These are phyloP conservation scores for Kalanchoe fedtschenkoi DNA, from an alignment of 164 flowering plant genomes.

Conservation along the genomic window DNA sequence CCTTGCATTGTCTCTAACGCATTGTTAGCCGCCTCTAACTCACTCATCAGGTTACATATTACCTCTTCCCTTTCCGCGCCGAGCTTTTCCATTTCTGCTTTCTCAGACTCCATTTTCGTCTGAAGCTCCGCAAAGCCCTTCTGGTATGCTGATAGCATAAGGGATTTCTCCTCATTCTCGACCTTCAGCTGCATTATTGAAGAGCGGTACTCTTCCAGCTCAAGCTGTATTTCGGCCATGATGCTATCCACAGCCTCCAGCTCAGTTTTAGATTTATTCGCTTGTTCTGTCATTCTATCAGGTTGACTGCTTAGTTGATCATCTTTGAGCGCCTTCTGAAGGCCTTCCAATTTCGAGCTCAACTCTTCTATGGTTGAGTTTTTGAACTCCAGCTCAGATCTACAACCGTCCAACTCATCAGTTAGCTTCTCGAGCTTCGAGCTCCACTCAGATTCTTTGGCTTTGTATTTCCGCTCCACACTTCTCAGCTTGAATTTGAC, in stretches of 20 bases:
- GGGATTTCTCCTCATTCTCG: slow-evolving; percentile 36
- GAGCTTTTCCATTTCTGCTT: slow-evolving; percentile 9
- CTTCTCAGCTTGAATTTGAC: slow-evolving; percentile 22
- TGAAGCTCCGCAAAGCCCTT: slow-evolving; percentile 17
- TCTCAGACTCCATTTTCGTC: slow-evolving; percentile 24
- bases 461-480: slow-evolving; percentile 23
- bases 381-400: slow-evolving; percentile 16
- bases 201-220: slow-evolving; percentile 27
- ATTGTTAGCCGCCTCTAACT: slow-evolving; percentile 29
- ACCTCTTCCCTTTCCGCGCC: slow-evolving; percentile 15
- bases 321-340: slow-evolving; percentile 17
- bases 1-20: slow-evolving; percentile 18
- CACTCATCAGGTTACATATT: slow-evolving; percentile 15
- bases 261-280: slow-evolving; percentile 14
- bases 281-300: slow-evolving; percentile 15
- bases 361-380: slow-evolving; percentile 14
- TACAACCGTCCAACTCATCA: slow-evolving; percentile 19
- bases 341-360: slow-evolving; percentile 23
- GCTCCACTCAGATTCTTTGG: slow-evolving; percentile 33
- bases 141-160: slow-evolving; percentile 29
- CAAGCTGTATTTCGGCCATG: slow-evolving; percentile 17
- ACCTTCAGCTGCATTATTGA: slow-evolving; percentile 25
- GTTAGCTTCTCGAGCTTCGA: slow-evolving; percentile 20
- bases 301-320: slow-evolving; percentile 23
- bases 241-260: slow-evolving; percentile 13